Conservation (phyloP, 2,329 filamentous ascomycete species). For the Fusarium redolens region DNA sequence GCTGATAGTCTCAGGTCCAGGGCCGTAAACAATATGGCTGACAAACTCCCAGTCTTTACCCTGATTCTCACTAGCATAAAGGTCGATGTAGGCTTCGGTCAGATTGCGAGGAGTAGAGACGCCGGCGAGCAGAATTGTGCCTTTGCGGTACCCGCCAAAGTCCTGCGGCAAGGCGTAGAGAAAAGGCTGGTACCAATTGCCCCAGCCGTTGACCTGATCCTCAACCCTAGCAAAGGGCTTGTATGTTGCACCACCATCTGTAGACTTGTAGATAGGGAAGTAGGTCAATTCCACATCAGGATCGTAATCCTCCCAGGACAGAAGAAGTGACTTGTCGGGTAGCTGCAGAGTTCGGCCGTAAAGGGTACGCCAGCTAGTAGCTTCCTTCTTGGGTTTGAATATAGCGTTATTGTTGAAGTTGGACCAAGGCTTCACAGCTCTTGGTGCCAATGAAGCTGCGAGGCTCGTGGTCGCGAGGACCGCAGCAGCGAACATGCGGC, state of each 20-base stretch:
- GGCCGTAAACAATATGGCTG: not conserved
- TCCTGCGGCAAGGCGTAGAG: not conserved
- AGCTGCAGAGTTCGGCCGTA: not conserved
- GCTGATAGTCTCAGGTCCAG: not conserved
- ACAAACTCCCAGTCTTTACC: not conserved
- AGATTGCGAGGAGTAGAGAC: not conserved
- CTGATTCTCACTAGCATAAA: not conserved
- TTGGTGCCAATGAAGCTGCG: not conserved
- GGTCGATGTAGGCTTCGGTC: not conserved
- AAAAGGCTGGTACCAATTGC: not conserved
- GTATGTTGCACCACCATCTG: not conserved
- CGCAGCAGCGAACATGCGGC: not conserved
- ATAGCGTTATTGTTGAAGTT: not conserved
- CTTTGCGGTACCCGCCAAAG: not conserved
- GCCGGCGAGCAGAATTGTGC: not conserved
- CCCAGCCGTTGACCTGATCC: not conserved
- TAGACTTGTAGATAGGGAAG: not conserved
- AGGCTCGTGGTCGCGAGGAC: not conserved
- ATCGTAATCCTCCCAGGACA: not conserved
- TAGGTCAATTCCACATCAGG: not conserved
- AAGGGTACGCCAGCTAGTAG: not conserved
- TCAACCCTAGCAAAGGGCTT: not conserved
- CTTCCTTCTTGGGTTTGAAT: not conserved
- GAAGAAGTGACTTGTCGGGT: not conserved
- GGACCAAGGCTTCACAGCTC: not conserved